These are phyloP conservation scores for Immersiella caudata DNA, from an alignment of 495 filamentous ascomycete genomes.

Conservation along the genomic window DNA sequence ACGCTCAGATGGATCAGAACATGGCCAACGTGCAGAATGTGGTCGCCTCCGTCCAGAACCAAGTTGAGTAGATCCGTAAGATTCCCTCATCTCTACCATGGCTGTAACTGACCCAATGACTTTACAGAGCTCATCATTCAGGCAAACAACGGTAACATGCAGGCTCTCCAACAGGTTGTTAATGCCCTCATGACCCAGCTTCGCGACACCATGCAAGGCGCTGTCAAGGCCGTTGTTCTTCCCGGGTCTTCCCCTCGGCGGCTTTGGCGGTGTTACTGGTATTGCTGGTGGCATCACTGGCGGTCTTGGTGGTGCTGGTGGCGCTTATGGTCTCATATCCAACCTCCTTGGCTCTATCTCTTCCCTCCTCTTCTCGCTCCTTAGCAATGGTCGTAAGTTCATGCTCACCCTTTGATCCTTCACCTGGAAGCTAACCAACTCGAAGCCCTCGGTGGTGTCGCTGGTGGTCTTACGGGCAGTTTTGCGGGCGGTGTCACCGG, in stretches of 20 bases:
- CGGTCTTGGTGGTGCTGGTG: conserved; percentile 7
- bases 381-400: conserved; percentile 4
- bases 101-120: background rate
- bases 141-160: conserved; percentile 3
- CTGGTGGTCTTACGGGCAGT: background rate
- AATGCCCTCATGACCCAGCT: conserved; percentile 17
- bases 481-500: conserved; percentile 1
- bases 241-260: conserved; percentile 39
- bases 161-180: conserved; percentile 17
- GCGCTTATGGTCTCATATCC: conserved; percentile 4
- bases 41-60: conserved; percentile 15
- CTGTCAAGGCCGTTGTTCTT: conserved; percentile 18
- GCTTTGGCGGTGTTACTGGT: conserved; percentile 71
- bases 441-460: conserved; percentile 11
- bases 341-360: conserved; percentile 14
- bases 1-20: background rate
- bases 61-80: conserved; percentile 27
- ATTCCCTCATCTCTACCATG: background rate
- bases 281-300: conserved; percentile 44
- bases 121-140: conserved; percentile 21
- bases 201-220: conserved; percentile 16
- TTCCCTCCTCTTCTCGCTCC: background rate
- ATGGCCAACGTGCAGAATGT: conserved; percentile 8
- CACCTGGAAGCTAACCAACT: background rate
- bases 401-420: background rate